Conservation (phyloP, 768 basidiomycete genomes). For the Leccinum pellstonianum region DNA sequence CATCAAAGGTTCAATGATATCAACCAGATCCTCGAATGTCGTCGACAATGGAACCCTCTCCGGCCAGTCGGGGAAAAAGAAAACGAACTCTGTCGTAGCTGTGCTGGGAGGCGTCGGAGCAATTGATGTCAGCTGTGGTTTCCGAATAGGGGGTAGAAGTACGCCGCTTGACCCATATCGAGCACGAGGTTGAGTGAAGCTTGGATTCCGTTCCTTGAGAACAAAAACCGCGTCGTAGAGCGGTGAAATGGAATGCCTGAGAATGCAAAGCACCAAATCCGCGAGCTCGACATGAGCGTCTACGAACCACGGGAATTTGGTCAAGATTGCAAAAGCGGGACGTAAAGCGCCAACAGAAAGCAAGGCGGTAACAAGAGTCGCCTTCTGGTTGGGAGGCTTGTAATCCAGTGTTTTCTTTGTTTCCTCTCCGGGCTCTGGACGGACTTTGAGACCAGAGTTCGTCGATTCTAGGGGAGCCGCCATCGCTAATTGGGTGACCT, state of each 20-base stretch:
- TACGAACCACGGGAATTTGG: conserved; percentile 82
- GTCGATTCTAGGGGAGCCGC: conserved; percentile 75
- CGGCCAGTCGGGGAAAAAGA: conserved; percentile 88
- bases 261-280: conserved; percentile 77
- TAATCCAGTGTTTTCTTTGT: conserved; percentile 35
- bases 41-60: conserved; percentile 66
- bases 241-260: conserved; percentile 65
- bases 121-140: conserved; percentile 66
- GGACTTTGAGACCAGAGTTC: conserved; percentile 40
- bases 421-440: conserved; percentile 38
- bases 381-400: conserved; percentile 71
- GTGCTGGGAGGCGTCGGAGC: conserved; percentile 84
- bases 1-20: conserved; percentile 78
- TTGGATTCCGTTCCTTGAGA: conserved; percentile 58
- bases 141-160: conserved; percentile 51
- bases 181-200: conserved; percentile 60
- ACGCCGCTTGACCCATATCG: conserved; percentile 62
- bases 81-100: conserved; percentile 71
- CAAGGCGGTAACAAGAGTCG: conserved; percentile 74
- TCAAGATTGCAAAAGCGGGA: conserved; percentile 74
- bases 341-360: conserved; percentile 83
- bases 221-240: conserved; percentile 56
- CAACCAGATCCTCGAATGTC: conserved; percentile 64
- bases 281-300: conserved; percentile 81
- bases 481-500: conserved; percentile 76